Conservation (phyloP, 768 basidiomycete species). For the Lentinula lateritia region DNA sequence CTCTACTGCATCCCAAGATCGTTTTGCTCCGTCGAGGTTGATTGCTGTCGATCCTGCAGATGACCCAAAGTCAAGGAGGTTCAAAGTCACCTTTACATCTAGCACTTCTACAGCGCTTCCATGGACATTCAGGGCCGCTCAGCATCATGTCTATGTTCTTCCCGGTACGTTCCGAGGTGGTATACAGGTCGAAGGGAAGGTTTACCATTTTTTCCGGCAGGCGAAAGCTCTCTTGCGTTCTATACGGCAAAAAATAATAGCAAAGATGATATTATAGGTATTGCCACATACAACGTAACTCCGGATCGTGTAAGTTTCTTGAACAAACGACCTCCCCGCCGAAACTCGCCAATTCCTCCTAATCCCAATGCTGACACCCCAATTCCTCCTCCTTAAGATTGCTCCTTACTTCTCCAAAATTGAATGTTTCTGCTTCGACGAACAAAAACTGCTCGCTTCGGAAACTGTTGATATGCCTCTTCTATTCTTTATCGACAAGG, state of each 20-base stretch:
- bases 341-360: not conserved
- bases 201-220: not conserved
- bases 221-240: slow-evolving; percentile 91
- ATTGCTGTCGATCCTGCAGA: slow-evolving; percentile 46
- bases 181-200: not conserved
- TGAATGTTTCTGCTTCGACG: slow-evolving; percentile 99
- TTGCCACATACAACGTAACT: slow-evolving; percentile 98
- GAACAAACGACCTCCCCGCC: not conserved
- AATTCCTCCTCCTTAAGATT: slow-evolving; percentile 43
- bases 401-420: slow-evolving; percentile 99
- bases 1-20: slow-evolving; percentile 29
- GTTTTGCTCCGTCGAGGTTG: slow-evolving; percentile 81
- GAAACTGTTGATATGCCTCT: slow-evolving; percentile 99
- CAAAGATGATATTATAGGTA: slow-evolving; percentile 88
- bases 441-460: slow-evolving; percentile 88
- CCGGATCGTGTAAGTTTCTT: slow-evolving; percentile 75
- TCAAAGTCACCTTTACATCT: slow-evolving; percentile 95
- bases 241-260: slow-evolving; percentile 89
- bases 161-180: slow-evolving; percentile 45
- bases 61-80: slow-evolving; percentile 51
- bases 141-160: slow-evolving; percentile 82
- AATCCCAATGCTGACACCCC: not conserved
- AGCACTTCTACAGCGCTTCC: slow-evolving; percentile 85
- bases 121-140: slow-evolving; percentile 90
- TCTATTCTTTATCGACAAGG: slow-evolving; percentile 98